Percentiles rank a stretch among this genome's conserved stretches.
These are phyloP conservation scores for Alternaria conjuncta DNA, from an alignment of 2,329 filamentous ascomycete species.

Conservation along the genomic window DNA sequence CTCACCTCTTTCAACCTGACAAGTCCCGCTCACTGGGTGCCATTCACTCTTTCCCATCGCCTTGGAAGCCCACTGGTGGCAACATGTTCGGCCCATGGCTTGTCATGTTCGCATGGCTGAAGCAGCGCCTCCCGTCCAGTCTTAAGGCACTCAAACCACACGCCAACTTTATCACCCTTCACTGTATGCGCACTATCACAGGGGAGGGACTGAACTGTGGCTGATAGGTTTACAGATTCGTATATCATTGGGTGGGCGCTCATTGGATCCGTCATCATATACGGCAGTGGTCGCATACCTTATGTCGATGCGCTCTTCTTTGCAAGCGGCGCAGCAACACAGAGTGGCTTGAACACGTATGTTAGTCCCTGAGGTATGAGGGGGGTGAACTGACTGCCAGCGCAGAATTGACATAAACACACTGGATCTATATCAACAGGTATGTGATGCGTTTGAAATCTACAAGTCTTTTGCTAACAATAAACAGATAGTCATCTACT, in stretches of 20 bases:
- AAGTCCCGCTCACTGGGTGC: neutral
- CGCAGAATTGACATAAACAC: slow-evolving; percentile 56
- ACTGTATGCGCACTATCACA: slow-evolving; percentile 61
- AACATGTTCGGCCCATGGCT: slow-evolving; percentile 45
- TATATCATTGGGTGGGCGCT: slow-evolving; percentile 80
- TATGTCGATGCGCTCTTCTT: slow-evolving; percentile 94
- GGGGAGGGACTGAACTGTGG: too few species aligned
- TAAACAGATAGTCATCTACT: slow-evolving; percentile 51
- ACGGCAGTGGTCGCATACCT: slow-evolving; percentile 64
- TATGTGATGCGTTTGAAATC: neutral
- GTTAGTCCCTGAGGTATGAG: slow-evolving; percentile 12
- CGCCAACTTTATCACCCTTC: slow-evolving; percentile 81
- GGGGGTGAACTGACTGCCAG: slow-evolving; percentile 21
- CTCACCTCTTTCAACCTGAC: neutral
- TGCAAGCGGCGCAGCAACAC: slow-evolving; percentile 82
- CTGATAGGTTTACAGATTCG: slow-evolving; percentile 62
- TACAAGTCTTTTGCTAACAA: neutral
- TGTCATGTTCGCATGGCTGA: slow-evolving; percentile 37
- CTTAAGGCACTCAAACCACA: slow-evolving; percentile 57
- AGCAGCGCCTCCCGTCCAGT: slow-evolving; percentile 28
- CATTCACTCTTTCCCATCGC: neutral
- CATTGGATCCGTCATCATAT: slow-evolving; percentile 79
- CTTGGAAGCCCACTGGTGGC: slow-evolving; percentile 1
- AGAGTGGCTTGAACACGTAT: slow-evolving; percentile 87
- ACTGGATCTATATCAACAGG: slow-evolving; percentile 57